Evolutionary conservation across 2,329 filamentous ascomycete species (phyloP).

Genomic region (Trichoderma polysporum): DNA sequence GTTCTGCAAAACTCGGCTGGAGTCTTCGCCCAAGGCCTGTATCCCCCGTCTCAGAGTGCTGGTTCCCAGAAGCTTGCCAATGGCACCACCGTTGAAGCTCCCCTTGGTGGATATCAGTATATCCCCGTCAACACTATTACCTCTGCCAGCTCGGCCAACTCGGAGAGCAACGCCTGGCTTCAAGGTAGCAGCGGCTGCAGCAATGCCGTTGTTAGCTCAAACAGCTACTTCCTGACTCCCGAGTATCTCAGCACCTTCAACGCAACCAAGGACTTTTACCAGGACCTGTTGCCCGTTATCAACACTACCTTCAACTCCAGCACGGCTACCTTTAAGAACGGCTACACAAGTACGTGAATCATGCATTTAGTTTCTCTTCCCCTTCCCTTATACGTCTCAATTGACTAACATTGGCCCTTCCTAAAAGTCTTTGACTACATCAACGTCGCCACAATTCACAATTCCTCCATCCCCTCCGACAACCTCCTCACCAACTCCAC

Average conservation of each 20-base stretch:
- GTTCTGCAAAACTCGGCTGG: slow-evolving; percentile 79
- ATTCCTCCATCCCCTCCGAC: slow-evolving; percentile 56
- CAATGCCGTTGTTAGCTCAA: slow-evolving; percentile 55
- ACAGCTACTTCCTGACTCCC: slow-evolving; percentile 51
- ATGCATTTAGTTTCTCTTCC: too few relatives aligned
- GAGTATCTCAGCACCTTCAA: slow-evolving; percentile 47
- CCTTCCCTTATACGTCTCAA: background rate
- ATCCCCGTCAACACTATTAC: slow-evolving; percentile 68
- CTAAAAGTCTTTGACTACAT: slow-evolving; percentile 58
- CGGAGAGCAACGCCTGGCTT: slow-evolving; percentile 58
- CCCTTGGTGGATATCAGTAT: slow-evolving; percentile 79
- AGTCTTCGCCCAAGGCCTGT: slow-evolving; percentile 81
- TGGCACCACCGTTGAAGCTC: slow-evolving; percentile 62
- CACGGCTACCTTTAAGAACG: slow-evolving; percentile 57
- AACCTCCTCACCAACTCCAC: slow-evolving; percentile 59
- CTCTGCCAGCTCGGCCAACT: slow-evolving; percentile 53
- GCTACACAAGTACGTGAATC: slow-evolving; percentile 61
- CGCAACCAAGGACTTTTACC: slow-evolving; percentile 61
- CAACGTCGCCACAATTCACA: slow-evolving; percentile 61
- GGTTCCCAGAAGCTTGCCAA: slow-evolving; percentile 65
- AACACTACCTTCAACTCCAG: slow-evolving; percentile 49
- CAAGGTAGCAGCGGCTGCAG: slow-evolving; percentile 58
- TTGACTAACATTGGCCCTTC: background rate
- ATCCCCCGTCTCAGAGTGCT: slow-evolving; percentile 67
- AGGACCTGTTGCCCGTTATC: slow-evolving; percentile 53